Base-by-base conservation (phyloP, 2,329 filamentous ascomycete species). In the Zasmidium cellare region DNA sequence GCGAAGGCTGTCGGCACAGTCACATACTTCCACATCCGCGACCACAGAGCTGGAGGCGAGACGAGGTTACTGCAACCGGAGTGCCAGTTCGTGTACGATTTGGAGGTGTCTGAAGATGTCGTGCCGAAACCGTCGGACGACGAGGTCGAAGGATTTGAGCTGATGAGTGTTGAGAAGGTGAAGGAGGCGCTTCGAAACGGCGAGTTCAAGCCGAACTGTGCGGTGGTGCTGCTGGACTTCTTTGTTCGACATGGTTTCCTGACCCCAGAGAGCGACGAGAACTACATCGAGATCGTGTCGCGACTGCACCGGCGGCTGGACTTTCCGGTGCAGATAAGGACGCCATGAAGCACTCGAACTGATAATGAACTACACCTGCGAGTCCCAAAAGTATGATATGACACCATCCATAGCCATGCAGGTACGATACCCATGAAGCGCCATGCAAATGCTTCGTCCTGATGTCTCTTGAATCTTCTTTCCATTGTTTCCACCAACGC, bases 201-300 rank as follows among this genome's bases (percentile, higher is more conserved):
- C 14, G 84, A 88, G 66, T 99, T 93, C 79, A 99, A 99, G 79
- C 89, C 92, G 1, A 97, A 97, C 73, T 97, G 92, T 74, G 88
- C 90, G 14, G 73, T 94, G 57, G 84, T 96, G 49, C 77, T 94
- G 71, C 76, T 97, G 47, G 92, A 97, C 73, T 99, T 97, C 77
- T 90, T 99, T 71, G 81, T 96, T 65, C 84, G 93, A 53, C 90
- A 92, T 74, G 89, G 90, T 0, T 84, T 96, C 61, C 71, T 97
- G 70, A 96, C 88, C 9, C 75, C 79, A 46, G 89, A 90, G 67
- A 90, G 92, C 70, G 92, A 97, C 77, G 82, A 83, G 51, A 79
- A 93, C 69, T 92, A 88, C 70, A 80, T 88, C 61, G 87, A 92
- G 75, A 92, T 97, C 67, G 79, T 85, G 60, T 80, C 81, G 58